phyloP scores from a whole-genome alignment of 1,284 basidiomycete genomes.

The Hypsizygus ulmarius region DNA sequence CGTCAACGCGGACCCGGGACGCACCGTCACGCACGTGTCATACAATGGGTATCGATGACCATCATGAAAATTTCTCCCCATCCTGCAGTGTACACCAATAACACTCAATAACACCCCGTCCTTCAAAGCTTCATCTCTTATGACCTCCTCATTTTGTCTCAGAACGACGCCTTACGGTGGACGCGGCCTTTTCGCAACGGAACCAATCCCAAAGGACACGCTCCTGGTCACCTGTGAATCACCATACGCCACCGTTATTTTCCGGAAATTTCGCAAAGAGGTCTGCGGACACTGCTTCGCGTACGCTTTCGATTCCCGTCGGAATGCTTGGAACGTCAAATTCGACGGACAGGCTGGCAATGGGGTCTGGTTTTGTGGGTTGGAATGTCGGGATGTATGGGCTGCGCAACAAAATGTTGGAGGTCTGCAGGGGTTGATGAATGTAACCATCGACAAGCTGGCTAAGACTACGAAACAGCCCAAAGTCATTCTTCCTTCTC shows the following conservation, averaged over 20 bases:
- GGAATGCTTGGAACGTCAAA: slow-evolving; percentile 44
- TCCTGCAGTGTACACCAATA: too few relatives aligned
- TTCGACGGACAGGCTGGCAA: slow-evolving; percentile 23
- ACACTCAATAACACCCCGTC: too few relatives aligned
- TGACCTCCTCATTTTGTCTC: slow-evolving; percentile 15
- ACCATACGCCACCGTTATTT: slow-evolving; percentile 50
- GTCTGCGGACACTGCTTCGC: slow-evolving; percentile 63
- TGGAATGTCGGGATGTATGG: slow-evolving; percentile 46
- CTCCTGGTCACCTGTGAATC: slow-evolving; percentile 39
- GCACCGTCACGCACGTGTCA: too few relatives aligned
- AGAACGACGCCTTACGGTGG: slow-evolving; percentile 44
- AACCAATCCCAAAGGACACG: slow-evolving; percentile 38
- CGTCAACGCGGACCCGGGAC: too few relatives aligned
- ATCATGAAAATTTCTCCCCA: too few relatives aligned
- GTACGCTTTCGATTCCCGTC: slow-evolving; percentile 49
- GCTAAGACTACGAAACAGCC: slow-evolving; percentile 33
- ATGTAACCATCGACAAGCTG: slow-evolving; percentile 33
- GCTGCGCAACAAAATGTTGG: slow-evolving; percentile 32
- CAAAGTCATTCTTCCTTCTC: slow-evolving; percentile 3
- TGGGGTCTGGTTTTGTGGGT: slow-evolving; percentile 56
- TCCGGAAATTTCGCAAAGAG: slow-evolving; percentile 57
- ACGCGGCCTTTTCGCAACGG: slow-evolving; percentile 49
- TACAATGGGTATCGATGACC: too few relatives aligned
- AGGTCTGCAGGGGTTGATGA: slow-evolving; percentile 29
- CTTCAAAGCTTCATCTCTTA: not conserved